These are phyloP conservation scores for Termitomyces sp. DNA, from an alignment of 768 basidiomycete genomes.

Conservation along the genomic window DNA sequence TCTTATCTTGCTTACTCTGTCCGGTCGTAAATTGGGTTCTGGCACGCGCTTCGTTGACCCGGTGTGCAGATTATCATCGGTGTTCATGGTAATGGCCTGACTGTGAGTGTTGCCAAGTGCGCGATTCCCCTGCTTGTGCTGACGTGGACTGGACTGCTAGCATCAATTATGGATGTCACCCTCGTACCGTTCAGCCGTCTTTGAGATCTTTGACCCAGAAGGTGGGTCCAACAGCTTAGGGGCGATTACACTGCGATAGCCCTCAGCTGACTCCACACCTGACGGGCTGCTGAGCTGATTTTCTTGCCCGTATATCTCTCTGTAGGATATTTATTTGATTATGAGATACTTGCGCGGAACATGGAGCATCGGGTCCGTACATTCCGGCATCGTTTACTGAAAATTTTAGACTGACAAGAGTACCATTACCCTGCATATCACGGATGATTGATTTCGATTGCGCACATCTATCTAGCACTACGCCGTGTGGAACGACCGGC, in stretches of 20 bases:
- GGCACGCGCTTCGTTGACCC: constrained; percentile 1
- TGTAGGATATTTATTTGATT: constrained; percentile 37
- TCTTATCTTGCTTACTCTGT: background rate
- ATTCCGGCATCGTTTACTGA: constrained; percentile 1
- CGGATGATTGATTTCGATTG: background rate
- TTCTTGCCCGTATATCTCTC: background rate
- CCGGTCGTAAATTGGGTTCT: background rate
- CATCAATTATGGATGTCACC: constrained; percentile 69
- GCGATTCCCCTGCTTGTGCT: constrained; percentile 1
- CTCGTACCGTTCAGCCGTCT: constrained; percentile 59
- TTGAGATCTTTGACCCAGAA: constrained; percentile 64
- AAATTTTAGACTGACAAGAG: background rate
- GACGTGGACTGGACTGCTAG: constrained; percentile 9
- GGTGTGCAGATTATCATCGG: constrained; percentile 50
- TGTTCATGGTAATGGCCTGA: constrained; percentile 70
- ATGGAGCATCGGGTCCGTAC: constrained; percentile 36
- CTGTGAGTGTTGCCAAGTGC: constrained; percentile 27
- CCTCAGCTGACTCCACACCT: background rate
- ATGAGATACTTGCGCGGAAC: constrained; percentile 39
- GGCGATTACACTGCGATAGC: constrained; percentile 4
- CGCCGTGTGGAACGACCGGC: constrained; percentile 65
- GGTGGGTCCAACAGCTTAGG: constrained; percentile 26
- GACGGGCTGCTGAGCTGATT: background rate
- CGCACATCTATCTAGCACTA: constrained; percentile 39
- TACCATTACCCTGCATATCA: background rate